Percentiles rank a stretch among this genome's conserved stretches.
These are phyloP conservation scores for Cytospora leucostoma DNA, from an alignment of 2,329 filamentous ascomycete species.

Conservation along the genomic window DNA sequence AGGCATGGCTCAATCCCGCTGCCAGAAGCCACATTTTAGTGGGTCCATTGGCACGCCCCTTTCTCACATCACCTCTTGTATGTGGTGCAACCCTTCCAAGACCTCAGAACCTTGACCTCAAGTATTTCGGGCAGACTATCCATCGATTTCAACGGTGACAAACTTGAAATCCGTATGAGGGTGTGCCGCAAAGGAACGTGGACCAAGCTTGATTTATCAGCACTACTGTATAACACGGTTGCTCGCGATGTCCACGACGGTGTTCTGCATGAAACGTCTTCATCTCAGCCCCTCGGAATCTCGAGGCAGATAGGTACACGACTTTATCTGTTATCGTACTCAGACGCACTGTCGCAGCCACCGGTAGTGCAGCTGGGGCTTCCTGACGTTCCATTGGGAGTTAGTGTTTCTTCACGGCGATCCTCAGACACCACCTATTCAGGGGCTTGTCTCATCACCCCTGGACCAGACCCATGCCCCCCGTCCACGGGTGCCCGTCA, in stretches of 20 bases:
- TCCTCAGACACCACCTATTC: constrained; percentile 27
- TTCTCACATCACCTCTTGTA: too few relatives aligned
- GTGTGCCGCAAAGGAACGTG: too few relatives aligned
- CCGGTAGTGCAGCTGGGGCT: constrained; percentile 9
- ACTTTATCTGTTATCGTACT: too few relatives aligned
- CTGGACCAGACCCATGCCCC: constrained; percentile 4
- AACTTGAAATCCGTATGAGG: not conserved
- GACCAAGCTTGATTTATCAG: not conserved
- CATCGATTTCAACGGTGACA: not conserved
- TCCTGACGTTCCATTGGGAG: not conserved
- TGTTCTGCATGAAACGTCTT: not conserved
- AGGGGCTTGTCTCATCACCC: constrained; percentile 26
- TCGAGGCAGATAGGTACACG: too few relatives aligned
- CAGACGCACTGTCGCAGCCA: not conserved
- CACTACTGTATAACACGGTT: not conserved
- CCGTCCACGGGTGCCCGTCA: not conserved
- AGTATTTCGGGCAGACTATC: not conserved
- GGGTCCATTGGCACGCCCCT: not conserved
- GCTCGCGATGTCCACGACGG: not conserved
- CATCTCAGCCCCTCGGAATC: not conserved
- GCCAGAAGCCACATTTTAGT: not conserved
- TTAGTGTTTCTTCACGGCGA: constrained; percentile 23
- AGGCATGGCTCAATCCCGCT: not conserved
- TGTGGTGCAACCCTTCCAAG: not conserved
- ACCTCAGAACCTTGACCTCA: not conserved